Base-by-base conservation (phyloP, 2,329 filamentous ascomycete genomes). In the Curvularia hawaiiensis region DNA sequence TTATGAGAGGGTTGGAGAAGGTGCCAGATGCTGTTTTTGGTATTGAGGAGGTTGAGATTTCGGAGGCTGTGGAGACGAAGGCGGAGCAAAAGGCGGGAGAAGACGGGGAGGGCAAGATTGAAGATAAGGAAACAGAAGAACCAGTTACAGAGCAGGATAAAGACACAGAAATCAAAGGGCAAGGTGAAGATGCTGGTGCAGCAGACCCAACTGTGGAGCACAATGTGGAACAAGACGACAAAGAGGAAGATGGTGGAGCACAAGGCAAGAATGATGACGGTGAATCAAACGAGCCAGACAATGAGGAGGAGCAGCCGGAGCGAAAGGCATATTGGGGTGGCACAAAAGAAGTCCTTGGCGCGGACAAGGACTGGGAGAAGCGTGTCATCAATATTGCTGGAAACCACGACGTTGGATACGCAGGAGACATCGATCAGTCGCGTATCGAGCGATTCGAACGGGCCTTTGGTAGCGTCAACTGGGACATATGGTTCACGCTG, bases 401-500 rank as follows among this genome's bases (percentile, higher is more conserved):
- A 1, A 99, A 99, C 71, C 95, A 99, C 73, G 95, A 99, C 75
- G 88, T 99, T 70, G 95, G 95, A 33, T 99, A 99, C 74, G 92
- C 93, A 0, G 95, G 95, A 3, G 95, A 99, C 75, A 83, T 98
- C 60, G 92, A 89, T 40, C 79, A 83, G n/a, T 82, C 86, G 60
- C 86, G 92, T 3, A 82, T 97, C 53, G 81, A 85, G 28, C 85
- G 95, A 1, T 99, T 98, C 72, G 92, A 97, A 77, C 82, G 84
- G 22, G 84, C 85, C 1, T 99, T 96, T 79, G 95, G 95, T 55
- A 90, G 88, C 63, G 87, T 90, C 18, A 96, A 98, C 75, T 99
- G 96, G 83, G 92, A 96, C 71, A 83, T 96, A 11, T 85, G 88
- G 33, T 87, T 98, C 56, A 70, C 63, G 77, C 56, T 77, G 56